phyloP scores from a whole-genome alignment of 139 green algal genomes.

The Chlamydomonas eustigma region DNA sequence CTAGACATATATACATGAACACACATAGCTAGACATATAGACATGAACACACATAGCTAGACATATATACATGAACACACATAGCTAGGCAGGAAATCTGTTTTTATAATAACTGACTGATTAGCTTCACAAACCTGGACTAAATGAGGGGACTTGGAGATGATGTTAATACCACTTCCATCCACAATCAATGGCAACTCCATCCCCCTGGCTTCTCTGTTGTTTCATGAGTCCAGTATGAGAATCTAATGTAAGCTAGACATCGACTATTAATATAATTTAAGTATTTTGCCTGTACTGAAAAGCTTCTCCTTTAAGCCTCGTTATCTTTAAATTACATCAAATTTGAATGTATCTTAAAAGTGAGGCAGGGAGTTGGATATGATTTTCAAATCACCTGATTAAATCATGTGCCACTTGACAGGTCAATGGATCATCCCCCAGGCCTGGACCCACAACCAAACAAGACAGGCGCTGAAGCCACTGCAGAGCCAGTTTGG shows the following conservation, averaged over 20 bases:
- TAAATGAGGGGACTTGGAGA: not conserved
- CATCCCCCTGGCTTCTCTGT: not conserved
- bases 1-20: no score
- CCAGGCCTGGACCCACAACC: slow-evolving; percentile 4
- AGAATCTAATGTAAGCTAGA: no score
- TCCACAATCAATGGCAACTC: slow-evolving; percentile 13
- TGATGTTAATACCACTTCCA: slow-evolving; percentile 15
- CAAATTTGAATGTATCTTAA: not conserved
- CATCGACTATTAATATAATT: no score
- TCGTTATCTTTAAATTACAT: no score
- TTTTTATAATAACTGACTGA: no score
- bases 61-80: not conserved
- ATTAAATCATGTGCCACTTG: slow-evolving; percentile 25
- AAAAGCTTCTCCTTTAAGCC: no score
- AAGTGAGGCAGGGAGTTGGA: not conserved
- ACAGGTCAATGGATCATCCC: not conserved
- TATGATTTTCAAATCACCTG: not conserved
- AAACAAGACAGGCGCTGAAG: slow-evolving; percentile 7
- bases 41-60: no score
- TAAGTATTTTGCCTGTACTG: no score
- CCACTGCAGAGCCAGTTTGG: not conserved
- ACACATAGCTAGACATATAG: not conserved
- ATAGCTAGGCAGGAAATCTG: no score
- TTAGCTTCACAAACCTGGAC: slow-evolving; percentile 7
- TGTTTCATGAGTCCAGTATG: no score